Evolutionary conservation across 768 basidiomycete species (phyloP).

Genomic region (Mycena leptocephala): DNA sequence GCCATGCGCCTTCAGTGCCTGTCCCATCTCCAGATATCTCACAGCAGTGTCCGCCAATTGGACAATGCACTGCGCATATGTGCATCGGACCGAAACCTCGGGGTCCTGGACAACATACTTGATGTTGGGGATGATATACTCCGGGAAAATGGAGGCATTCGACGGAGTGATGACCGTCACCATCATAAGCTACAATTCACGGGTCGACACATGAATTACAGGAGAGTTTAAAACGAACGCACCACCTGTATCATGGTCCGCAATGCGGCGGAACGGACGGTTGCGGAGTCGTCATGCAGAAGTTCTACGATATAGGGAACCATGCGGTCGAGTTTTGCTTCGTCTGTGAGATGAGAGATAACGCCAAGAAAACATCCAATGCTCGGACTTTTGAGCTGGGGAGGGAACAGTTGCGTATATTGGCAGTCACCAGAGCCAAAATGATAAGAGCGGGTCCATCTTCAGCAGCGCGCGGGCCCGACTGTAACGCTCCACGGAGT

Average conservation of each 20-base stretch:
- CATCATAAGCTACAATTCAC: slow-evolving; percentile 54
- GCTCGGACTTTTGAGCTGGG: slow-evolving; percentile 91
- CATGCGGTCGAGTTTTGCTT: slow-evolving; percentile 95
- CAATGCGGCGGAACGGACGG: slow-evolving; percentile 87
- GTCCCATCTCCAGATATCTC: slow-evolving; percentile 93
- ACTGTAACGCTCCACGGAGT: slow-evolving; percentile 64
- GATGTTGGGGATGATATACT: slow-evolving; percentile 95
- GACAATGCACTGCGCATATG: slow-evolving; percentile 88
- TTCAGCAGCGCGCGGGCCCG: slow-evolving; percentile 71
- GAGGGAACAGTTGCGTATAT: slow-evolving; percentile 88
- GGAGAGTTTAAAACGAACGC: slow-evolving; percentile 47
- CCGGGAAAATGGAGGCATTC: slow-evolving; percentile 89
- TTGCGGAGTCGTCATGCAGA: slow-evolving; percentile 86
- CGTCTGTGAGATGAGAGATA: slow-evolving; percentile 90
- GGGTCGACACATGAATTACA: not conserved
- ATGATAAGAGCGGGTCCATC: slow-evolving; percentile 94
- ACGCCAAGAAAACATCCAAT: slow-evolving; percentile 88
- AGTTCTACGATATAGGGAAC: slow-evolving; percentile 94
- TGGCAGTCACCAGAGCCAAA: slow-evolving; percentile 89
- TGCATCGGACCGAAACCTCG: slow-evolving; percentile 86
- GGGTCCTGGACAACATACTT: slow-evolving; percentile 87
- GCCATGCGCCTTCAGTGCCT: slow-evolving; percentile 90
- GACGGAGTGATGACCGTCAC: slow-evolving; percentile 89
- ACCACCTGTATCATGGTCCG: slow-evolving; percentile 90
- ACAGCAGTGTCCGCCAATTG: slow-evolving; percentile 90